A percentile compares a stretch with the other conserved stretches of the same genome.
phyloP scores from a whole-genome alignment of 148 eudicot species.

The Agrostemma githago region DNA sequence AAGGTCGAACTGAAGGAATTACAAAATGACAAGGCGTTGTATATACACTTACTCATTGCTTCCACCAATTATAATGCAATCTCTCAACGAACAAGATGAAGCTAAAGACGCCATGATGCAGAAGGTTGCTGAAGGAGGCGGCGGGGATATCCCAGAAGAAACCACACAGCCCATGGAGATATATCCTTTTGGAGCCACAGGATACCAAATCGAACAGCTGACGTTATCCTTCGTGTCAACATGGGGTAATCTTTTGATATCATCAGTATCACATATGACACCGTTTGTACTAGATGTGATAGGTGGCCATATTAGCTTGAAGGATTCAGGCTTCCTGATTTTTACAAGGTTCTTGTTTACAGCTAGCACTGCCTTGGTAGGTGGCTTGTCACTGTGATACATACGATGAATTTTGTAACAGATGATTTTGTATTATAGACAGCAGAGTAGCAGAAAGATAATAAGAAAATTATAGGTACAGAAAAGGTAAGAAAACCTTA shows the following conservation, averaged over 20 bases:
- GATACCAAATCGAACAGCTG: constrained; percentile 84
- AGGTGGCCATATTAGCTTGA: constrained; percentile 72
- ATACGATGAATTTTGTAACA: background rate
- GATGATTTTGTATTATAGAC: background rate
- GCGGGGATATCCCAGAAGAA: constrained; percentile 63
- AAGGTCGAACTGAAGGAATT: background rate
- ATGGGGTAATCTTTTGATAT: constrained; percentile 9
- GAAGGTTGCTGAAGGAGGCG: constrained; percentile 65
- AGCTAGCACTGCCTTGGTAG: constrained; percentile 84
- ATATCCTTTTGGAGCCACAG: constrained; percentile 90
- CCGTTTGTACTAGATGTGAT: constrained; percentile 23
- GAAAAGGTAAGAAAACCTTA: background rate
- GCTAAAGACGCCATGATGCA: constrained; percentile 75
- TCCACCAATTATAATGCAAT: constrained; percentile 55
- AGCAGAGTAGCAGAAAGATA: background rate
- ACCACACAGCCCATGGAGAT: constrained; percentile 96
- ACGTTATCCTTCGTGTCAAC: constrained; percentile 14
- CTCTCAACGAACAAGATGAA: constrained; percentile 75
- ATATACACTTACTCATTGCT: constrained; percentile 44
- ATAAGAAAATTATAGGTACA: constrained; percentile 2
- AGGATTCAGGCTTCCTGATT: constrained; percentile 78
- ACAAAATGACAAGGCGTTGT: constrained; percentile 3
- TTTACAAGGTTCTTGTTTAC: constrained; percentile 80
- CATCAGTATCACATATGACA: constrained; percentile 34
- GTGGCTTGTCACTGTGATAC: constrained; percentile 79